These are phyloP conservation scores for Pichia kluyveri DNA, from an alignment of 805 yeast genomes.

Conservation along the genomic window DNA sequence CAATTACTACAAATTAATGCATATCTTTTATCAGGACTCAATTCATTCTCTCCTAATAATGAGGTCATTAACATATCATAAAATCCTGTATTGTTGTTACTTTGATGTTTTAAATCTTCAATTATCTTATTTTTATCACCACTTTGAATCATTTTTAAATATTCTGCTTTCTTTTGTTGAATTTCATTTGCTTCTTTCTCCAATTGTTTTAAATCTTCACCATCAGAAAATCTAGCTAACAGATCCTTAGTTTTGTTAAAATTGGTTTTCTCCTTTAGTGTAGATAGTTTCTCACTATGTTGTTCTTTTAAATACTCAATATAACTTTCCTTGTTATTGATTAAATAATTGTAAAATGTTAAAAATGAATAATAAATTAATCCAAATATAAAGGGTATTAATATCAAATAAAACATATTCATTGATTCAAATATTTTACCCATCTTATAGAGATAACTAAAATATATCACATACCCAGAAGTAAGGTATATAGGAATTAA, in stretches of 20 bases:
- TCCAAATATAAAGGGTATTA: conserved; percentile 12
- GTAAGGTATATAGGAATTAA: conserved; percentile 14
- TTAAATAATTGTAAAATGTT: conserved; percentile 14
- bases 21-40: conserved; percentile 47
- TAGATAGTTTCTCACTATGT: conserved; percentile 29
- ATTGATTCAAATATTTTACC: neutral
- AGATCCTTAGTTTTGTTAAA: conserved; percentile 71
- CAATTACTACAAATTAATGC: conserved; percentile 70
- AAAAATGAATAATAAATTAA: conserved; percentile 10
- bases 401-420: conserved; percentile 1
- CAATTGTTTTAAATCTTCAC: conserved; percentile 35
- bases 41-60: conserved; percentile 56
- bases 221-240: conserved; percentile 50
- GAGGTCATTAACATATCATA: conserved; percentile 32
- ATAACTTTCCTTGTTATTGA: conserved; percentile 15
- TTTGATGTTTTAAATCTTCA: conserved; percentile 9
- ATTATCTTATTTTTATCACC: conserved; percentile 16
- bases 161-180: conserved; percentile 29
- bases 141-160: conserved; percentile 26
- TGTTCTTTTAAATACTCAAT: conserved; percentile 22
- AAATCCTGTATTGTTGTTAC: conserved; percentile 9
- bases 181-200: conserved; percentile 36
- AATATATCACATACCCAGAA: conserved; percentile 16
- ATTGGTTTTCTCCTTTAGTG: conserved; percentile 45
- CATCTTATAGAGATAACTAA: conserved; percentile 15